phyloP scores from a whole-genome alignment of 2,329 filamentous ascomycete species.

The Exserohilum turcica region DNA sequence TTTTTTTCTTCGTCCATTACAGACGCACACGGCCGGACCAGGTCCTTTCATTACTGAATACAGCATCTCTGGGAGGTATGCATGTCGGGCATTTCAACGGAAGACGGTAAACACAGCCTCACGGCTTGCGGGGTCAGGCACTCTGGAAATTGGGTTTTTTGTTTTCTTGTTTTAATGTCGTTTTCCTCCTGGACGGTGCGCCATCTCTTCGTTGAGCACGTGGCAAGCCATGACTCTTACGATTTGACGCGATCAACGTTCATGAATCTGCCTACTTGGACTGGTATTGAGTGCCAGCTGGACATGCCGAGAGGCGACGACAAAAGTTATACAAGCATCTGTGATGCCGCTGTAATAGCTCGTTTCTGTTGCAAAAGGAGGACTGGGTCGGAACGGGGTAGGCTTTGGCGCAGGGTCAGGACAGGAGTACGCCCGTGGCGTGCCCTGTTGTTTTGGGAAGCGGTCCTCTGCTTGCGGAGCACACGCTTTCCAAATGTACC shows the following conservation, averaged over 20 bases:
- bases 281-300: conserved; percentile 49
- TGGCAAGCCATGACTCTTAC: conserved; percentile 45
- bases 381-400: conserved; percentile 14
- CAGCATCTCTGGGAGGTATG: conserved; percentile 54
- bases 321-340: conserved; percentile 49
- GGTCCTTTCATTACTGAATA: conserved; percentile 44
- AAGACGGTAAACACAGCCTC: conserved; percentile 50
- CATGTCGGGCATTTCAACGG: conserved; percentile 52
- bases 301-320: conserved; percentile 45
- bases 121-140: conserved; percentile 50
- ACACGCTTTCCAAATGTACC: conserved; percentile 32
- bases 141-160: conserved; percentile 45
- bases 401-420: conserved; percentile 28
- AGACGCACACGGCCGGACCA: conserved; percentile 45
- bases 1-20: conserved; percentile 25
- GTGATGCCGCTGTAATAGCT: conserved; percentile 46
- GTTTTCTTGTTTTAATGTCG: conserved; percentile 50
- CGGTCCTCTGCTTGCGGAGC: conserved; percentile 49
- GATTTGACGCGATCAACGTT: conserved; percentile 41
- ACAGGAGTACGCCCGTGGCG: conserved; percentile 42
- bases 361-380: conserved; percentile 31
- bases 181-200: conserved; percentile 39
- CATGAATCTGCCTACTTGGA: conserved; percentile 32
- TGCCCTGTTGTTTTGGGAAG: conserved; percentile 32
- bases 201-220: conserved; percentile 44